phyloP scores from a whole-genome alignment of 306 rosid genomes.

The Cicer arietinum region DNA sequence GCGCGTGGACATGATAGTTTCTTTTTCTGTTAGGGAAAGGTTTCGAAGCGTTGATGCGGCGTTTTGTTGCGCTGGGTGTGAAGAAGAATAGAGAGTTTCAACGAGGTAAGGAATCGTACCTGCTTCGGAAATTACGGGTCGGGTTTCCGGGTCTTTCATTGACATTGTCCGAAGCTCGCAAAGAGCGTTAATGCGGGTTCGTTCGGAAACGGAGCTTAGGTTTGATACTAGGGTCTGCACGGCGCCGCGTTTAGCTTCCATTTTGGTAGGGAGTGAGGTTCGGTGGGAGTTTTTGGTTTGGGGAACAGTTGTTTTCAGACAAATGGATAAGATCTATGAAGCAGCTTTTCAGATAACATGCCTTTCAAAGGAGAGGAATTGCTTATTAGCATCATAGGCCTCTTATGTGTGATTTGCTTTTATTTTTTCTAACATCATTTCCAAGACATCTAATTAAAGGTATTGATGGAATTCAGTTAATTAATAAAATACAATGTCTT shows the following conservation, averaged over 20 bases:
- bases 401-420: no score
- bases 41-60: constrained; percentile 90
- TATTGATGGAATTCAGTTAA: no score
- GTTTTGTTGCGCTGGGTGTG: constrained; percentile 71
- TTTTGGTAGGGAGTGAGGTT: constrained; percentile 12
- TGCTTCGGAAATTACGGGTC: constrained; percentile 71
- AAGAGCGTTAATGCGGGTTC: constrained; percentile 64
- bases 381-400: no score
- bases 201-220: constrained; percentile 86
- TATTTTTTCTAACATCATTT: no score
- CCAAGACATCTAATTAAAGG: no score
- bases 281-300: neutral
- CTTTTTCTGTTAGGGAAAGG: constrained; percentile 73
- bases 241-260: constrained; percentile 68
- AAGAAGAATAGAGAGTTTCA: constrained; percentile 71
- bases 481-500: no score
- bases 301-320: neutral
- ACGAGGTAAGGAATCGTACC: constrained; percentile 78
- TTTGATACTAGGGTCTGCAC: constrained; percentile 57
- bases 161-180: constrained; percentile 69
- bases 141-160: constrained; percentile 68
- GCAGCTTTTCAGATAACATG: no score
- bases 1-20: constrained; percentile 71
- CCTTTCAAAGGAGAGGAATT: no score
- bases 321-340: no score